Conservation (phyloP, 1,139 yeast species). For the Lodderomyces theae region DNA sequence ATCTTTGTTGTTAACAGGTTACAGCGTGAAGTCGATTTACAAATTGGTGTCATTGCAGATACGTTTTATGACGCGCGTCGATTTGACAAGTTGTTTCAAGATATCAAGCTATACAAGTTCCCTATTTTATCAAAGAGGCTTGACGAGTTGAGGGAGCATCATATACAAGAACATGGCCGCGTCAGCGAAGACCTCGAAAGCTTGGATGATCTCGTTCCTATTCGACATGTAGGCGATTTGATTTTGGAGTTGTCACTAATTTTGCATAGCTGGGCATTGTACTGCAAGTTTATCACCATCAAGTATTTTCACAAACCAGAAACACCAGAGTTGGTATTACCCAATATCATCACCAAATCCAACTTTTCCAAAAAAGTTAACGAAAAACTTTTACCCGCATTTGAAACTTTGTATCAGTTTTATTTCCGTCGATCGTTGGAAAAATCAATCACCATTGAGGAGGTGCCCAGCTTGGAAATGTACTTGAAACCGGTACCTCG, state of each 20-base stretch:
- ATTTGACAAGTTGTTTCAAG: constrained; percentile 53
- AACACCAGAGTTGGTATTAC: constrained; percentile 30
- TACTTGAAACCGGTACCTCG: constrained; percentile 18
- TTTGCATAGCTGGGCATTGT: constrained; percentile 84
- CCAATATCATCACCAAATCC: constrained; percentile 58
- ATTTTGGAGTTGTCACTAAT: constrained; percentile 72
- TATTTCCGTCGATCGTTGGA: constrained; percentile 78
- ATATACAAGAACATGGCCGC: constrained; percentile 7
- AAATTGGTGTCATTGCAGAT: constrained; percentile 83
- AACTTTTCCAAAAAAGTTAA: constrained; percentile 60
- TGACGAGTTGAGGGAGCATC: constrained; percentile 21
- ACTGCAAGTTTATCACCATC: constrained; percentile 68
- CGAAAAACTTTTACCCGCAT: constrained; percentile 53
- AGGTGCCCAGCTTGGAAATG: constrained; percentile 52
- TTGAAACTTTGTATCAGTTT: constrained; percentile 61
- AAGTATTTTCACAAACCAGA: constrained; percentile 45
- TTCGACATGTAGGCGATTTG: constrained; percentile 50
- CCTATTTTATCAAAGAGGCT: constrained; percentile 37
- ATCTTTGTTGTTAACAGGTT: constrained; percentile 65
- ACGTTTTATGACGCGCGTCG: constrained; percentile 77
- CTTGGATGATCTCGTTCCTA: constrained; percentile 37
- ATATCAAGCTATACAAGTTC: constrained; percentile 57
- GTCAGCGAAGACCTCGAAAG: constrained; percentile 9
- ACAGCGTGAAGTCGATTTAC: constrained; percentile 87
- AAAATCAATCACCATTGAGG: constrained; percentile 78